Evolutionary conservation across 768 basidiomycete species (phyloP).

Genomic region (Fomitopsis pulvina): DNA sequence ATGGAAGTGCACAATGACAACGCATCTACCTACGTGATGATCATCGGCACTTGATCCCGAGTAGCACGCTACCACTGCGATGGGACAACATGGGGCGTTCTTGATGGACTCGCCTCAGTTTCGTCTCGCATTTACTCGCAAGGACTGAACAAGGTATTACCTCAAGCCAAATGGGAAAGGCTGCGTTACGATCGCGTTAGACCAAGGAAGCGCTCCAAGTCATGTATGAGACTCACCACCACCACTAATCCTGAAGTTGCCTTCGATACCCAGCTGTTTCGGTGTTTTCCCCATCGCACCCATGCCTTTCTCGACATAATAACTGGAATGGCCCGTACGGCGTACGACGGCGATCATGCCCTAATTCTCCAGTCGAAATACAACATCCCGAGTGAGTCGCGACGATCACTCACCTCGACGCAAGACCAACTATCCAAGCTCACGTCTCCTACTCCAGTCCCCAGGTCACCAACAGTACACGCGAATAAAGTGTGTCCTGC

Average conservation of each 20-base stretch:
- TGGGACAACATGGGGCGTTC: conserved; percentile 82
- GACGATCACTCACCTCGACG: conserved; percentile 41
- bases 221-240: conserved; percentile 53
- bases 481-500: conserved; percentile 75
- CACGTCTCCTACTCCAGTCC: conserved; percentile 67
- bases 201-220: not conserved
- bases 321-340: conserved; percentile 79
- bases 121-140: not conserved
- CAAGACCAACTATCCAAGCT: conserved; percentile 76
- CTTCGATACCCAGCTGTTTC: conserved; percentile 63
- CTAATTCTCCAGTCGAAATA: conserved; percentile 5
- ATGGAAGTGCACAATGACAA: not conserved
- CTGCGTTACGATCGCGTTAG: conserved; percentile 32
- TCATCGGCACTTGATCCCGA: conserved; percentile 80
- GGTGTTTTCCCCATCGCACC: conserved; percentile 75
- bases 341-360: conserved; percentile 73
- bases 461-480: conserved; percentile 80
- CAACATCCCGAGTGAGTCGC: not conserved
- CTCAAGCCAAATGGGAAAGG: conserved; percentile 83
- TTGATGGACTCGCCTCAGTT: conserved; percentile 22
- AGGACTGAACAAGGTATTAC: conserved; percentile 28
- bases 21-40: conserved; percentile 50
- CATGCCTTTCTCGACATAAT: conserved; percentile 84
- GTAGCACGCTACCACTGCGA: conserved; percentile 71
- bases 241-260: conserved; percentile 59